These are phyloP conservation scores for Plasmodium chabaudi DNA, from an alignment of 169 alveolate species.

Conservation along the genomic window DNA sequence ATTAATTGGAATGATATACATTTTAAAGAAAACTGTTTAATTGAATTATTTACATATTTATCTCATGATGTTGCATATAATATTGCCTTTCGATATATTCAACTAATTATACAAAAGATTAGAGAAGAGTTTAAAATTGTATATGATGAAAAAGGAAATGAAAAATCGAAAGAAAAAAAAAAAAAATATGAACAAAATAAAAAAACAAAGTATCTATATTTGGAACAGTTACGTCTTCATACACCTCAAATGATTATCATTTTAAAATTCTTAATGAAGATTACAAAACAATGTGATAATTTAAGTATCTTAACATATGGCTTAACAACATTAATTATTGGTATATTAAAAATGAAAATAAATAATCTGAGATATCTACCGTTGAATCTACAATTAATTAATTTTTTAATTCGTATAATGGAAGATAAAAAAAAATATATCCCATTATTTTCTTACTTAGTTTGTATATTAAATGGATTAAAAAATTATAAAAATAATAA, in stretches of 20 bases:
- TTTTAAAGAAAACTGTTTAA: slow-evolving; percentile 70
- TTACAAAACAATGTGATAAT: slow-evolving; percentile 31
- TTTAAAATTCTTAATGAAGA: slow-evolving; percentile 13
- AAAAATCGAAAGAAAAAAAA: slow-evolving; percentile 4
- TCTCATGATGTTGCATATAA: slow-evolving; percentile 66
- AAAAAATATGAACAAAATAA: not conserved
- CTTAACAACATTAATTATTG: slow-evolving; percentile 39
- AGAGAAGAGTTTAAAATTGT: slow-evolving; percentile 29
- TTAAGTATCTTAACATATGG: slow-evolving; percentile 50
- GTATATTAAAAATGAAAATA: slow-evolving; percentile 55
- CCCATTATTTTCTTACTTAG: slow-evolving; percentile 54
- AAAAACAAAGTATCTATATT: not conserved
- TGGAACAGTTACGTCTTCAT: slow-evolving; percentile 25
- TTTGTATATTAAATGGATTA: slow-evolving; percentile 50
- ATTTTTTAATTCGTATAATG: slow-evolving; percentile 47
- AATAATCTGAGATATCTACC: slow-evolving; percentile 67
- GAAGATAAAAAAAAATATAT: slow-evolving; percentile 67
- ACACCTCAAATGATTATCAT: slow-evolving; percentile 42
- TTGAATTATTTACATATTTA: slow-evolving; percentile 56
- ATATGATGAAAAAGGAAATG: not conserved
- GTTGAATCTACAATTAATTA: slow-evolving; percentile 39
- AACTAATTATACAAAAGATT: slow-evolving; percentile 44
- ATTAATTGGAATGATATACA: slow-evolving; percentile 13
- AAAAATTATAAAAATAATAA: slow-evolving; percentile 33
- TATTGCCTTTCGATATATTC: slow-evolving; percentile 56